These are phyloP conservation scores for Beauveria pseudobassiana DNA, from an alignment of 2,329 filamentous ascomycete genomes.

Conservation along the genomic window DNA sequence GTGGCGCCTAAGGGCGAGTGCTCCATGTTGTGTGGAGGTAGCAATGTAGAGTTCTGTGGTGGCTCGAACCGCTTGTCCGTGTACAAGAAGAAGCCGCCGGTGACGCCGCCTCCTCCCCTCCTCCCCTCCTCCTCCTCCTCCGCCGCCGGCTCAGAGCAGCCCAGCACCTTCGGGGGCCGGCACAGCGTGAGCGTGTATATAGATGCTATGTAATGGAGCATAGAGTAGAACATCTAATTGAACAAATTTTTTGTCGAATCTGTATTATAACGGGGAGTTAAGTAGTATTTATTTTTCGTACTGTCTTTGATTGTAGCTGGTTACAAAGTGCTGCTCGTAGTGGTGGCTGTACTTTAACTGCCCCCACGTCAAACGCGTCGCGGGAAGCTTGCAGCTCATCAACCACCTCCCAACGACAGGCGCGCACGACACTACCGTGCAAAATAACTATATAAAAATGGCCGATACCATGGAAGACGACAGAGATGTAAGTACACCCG, in stretches of 20 bases:
- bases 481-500: slow-evolving; percentile 23
- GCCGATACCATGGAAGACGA: slow-evolving; percentile 27
- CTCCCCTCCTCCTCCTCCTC: not conserved
- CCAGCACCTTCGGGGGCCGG: not conserved
- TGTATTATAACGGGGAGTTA: too few relatives aligned
- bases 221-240: not conserved
- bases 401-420: not conserved
- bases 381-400: not conserved
- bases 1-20: slow-evolving; percentile 27
- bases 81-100: slow-evolving; percentile 22
- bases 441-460: slow-evolving; percentile 19
- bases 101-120: not conserved
- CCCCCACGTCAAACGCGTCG: slow-evolving; percentile 4
- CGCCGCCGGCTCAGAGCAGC: not conserved
- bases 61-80: slow-evolving; percentile 30
- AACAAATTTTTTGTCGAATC: not conserved
- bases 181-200: not conserved
- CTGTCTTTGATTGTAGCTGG: too few relatives aligned
- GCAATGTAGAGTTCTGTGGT: slow-evolving; percentile 31
- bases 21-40: slow-evolving; percentile 33
- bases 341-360: not conserved
- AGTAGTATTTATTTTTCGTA: too few relatives aligned
- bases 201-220: not conserved
- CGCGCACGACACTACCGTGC: not conserved
- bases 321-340: not conserved